Conservation (phyloP, 345 rosid species). For the Citropsis articulata region DNA sequence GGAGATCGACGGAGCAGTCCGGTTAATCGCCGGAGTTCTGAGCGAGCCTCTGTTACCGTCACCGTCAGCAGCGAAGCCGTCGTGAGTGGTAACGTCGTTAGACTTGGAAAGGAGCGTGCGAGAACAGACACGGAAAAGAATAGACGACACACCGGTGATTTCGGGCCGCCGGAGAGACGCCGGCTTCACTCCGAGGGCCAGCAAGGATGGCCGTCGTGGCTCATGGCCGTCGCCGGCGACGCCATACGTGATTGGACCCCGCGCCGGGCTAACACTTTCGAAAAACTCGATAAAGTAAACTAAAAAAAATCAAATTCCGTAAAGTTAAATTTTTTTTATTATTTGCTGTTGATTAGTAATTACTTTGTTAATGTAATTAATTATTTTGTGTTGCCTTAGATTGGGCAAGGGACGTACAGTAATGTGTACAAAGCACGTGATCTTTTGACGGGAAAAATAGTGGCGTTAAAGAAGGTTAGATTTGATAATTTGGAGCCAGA, state of each 20-base stretch:
- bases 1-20: conserved; percentile 23
- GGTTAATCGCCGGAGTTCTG: conserved; percentile 36
- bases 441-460: conserved; percentile 74
- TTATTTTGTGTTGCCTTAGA: conserved; percentile 35
- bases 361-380: not conserved
- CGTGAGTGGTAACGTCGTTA: conserved; percentile 16
- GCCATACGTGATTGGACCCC: conserved; percentile 75
- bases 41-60: conserved; percentile 16
- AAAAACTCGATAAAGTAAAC: conserved; percentile 79
- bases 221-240: conserved; percentile 71
- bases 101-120: conserved; percentile 30
- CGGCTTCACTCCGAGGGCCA: conserved; percentile 25
- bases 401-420: conserved; percentile 95
- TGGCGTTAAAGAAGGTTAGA: conserved; percentile 91
- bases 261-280: conserved; percentile 72
- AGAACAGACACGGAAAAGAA: conserved; percentile 25
- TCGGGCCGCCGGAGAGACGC: conserved; percentile 34
- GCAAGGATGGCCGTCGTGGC: conserved; percentile 86
- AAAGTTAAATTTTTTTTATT: not conserved
- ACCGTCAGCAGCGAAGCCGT: conserved; percentile 23
- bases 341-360: not conserved
- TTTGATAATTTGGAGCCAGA: conserved; percentile 91
- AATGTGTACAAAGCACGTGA: conserved; percentile 93
- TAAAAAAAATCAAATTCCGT: not conserved
- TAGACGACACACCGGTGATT: conserved; percentile 34